phyloP scores from a whole-genome alignment of 352 stramenopile genomes.

The Hyaloperonospora brassicae region DNA sequence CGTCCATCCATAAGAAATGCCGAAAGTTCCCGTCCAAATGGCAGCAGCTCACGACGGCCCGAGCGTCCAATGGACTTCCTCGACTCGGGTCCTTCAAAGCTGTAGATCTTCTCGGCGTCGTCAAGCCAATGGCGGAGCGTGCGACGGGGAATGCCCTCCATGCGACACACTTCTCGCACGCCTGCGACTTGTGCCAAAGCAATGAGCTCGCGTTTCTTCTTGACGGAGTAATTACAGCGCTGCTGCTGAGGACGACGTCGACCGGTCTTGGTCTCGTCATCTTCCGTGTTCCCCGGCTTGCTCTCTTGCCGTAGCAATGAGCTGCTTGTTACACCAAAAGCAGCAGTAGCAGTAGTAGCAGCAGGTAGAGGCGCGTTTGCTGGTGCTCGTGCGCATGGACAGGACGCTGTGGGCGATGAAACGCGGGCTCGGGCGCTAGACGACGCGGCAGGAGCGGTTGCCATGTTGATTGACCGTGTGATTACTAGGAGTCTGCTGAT shows the following conservation, averaged over 20 bases:
- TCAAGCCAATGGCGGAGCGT: slow-evolving; percentile 38
- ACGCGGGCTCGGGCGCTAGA: too few relatives aligned
- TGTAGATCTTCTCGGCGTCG: slow-evolving; percentile 40
- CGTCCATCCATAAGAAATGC: slow-evolving; percentile 25
- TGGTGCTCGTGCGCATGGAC: too few relatives aligned
- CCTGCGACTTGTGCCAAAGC: slow-evolving; percentile 27
- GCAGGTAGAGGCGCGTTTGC: too few relatives aligned
- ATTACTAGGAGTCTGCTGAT: too few relatives aligned
- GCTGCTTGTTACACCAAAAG: too few relatives aligned
- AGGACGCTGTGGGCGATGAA: too few relatives aligned
- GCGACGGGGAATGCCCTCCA: slow-evolving; percentile 30
- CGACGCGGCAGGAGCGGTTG: too few relatives aligned
- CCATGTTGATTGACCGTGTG: too few relatives aligned
- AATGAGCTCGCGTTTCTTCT: slow-evolving; percentile 41
- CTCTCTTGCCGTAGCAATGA: too few relatives aligned
- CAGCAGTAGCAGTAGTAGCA: too few relatives aligned
- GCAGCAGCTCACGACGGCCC: slow-evolving; percentile 31
- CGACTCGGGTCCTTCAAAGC: slow-evolving; percentile 29
- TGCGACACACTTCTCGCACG: slow-evolving; percentile 31
- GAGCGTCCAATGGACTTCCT: slow-evolving; percentile 38
- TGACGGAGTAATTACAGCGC: slow-evolving; percentile 35
- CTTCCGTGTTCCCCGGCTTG: too few relatives aligned
- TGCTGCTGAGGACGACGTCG: slow-evolving; percentile 5
- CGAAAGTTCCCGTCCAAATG: slow-evolving; percentile 26
- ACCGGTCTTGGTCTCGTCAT: too few relatives aligned